Base-by-base conservation (phyloP, 2,329 filamentous ascomycete genomes). In the Davidsoniella neocaledoniae region DNA sequence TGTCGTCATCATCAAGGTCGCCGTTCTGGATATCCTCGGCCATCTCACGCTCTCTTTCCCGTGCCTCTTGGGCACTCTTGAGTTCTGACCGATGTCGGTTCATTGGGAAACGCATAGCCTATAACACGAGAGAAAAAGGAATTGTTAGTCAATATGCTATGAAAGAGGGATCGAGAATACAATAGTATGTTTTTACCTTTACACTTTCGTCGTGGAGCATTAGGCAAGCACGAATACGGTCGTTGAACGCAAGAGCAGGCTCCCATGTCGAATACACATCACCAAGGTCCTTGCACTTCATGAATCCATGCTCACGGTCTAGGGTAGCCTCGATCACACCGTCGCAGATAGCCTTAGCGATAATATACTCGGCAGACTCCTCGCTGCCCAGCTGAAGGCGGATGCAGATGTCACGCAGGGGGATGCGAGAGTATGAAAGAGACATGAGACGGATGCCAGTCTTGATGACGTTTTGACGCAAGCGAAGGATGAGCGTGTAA, bases 381-480 rank as follows among this genome's bases (percentile, higher is more conserved):
- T 98, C 91, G 58, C 85, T 94, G 56, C 91, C 86, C 8, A 98
- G 73, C 48, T 93, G 87, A 46, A 98, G 74, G 44, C 91, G 85
- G 53, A 96, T 87, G 69, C 91, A 98, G 58, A 98, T 98, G 62
- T 98, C 91, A 52, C 91, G 83, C 50, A 98, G 76, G 1, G 90
- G 95, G 61, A 98, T 98, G 55, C 90, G 85, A 53, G 90, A 94
- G 71, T 98, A 98, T 17, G 88, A 94, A 56, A 98, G 73, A 39
- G 90, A 96, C 78, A 98, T 94, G 87, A 96, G 95, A 58, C 91
- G 86, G 56, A 98, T 94, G 57, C 91, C 91, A 3, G 91, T 98
- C 73, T 94, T 94, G 77, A 98, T 96, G 61, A 98, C 91, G 62
- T 98, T 98, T 67, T 98, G 91, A 58, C 91, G 81, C 54, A 98